phyloP scores from a whole-genome alignment of 139 green algal genomes.

The Volvox africanus region DNA sequence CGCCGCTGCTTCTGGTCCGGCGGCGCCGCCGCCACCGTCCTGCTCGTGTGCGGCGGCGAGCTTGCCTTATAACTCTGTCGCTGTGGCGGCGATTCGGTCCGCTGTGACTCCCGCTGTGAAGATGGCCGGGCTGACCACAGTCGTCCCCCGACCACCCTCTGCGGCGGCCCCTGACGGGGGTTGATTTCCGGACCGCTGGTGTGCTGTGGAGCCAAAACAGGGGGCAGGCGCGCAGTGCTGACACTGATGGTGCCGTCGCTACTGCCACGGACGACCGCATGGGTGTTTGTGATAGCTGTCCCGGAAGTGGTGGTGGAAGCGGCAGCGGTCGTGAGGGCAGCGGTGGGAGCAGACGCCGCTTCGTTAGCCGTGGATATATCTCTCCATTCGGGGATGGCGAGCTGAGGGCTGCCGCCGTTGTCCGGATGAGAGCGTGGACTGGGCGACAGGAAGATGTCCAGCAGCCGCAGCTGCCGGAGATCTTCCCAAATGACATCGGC shows the following conservation, averaged over 20 bases:
- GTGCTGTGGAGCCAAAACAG: no score
- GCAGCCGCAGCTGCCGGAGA: constrained; percentile 58
- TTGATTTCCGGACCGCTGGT: not conserved
- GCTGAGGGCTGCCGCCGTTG: not conserved
- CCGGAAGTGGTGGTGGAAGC: no score
- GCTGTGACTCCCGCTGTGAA: not conserved
- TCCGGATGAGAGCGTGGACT: not conserved
- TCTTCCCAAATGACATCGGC: constrained; percentile 69
- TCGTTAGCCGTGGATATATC: not conserved
- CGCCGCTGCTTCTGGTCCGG: not conserved
- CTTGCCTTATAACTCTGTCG: not conserved
- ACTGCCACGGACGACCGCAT: no score
- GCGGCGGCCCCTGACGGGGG: not conserved
- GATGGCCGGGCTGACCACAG: not conserved
- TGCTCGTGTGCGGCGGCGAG: not conserved
- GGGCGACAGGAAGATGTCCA: constrained; percentile 43
- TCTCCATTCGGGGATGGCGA: not conserved
- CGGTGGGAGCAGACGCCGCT: not conserved
- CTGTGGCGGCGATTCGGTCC: not conserved
- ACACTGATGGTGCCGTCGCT: no score
- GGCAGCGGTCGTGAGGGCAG: not conserved
- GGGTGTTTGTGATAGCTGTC: no score
- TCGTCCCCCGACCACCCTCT: not conserved
- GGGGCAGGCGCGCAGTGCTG: no score
- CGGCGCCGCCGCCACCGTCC: not conserved